A percentile compares a stretch with the other conserved stretches of the same genome.
Evolutionary conservation across 176 grass and related monocot genomes (phyloP).

Genomic region (Canna indica): DNA sequence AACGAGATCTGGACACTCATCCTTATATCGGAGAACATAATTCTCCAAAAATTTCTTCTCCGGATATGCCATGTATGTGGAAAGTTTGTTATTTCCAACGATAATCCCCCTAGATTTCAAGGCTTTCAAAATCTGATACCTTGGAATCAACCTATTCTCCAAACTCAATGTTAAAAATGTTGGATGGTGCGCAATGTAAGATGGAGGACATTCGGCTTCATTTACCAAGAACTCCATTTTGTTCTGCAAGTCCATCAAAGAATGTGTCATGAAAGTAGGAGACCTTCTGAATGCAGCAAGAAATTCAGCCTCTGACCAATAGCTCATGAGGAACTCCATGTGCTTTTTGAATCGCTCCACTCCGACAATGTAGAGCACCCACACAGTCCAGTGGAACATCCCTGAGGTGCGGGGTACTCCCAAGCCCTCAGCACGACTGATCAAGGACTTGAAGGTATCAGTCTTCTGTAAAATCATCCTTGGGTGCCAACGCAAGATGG

Average conservation of each 20-base stretch:
- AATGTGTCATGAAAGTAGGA: not conserved
- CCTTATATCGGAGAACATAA: not conserved
- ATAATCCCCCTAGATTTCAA: not conserved
- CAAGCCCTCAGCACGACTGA: not conserved
- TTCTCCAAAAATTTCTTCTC: not conserved
- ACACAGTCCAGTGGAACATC: not conserved
- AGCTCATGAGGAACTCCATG: not conserved
- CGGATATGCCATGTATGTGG: not conserved
- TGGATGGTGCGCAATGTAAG: not conserved
- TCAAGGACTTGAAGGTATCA: not conserved
- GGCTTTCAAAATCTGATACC: not conserved
- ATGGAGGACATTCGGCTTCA: not conserved
- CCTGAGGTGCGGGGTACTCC: not conserved
- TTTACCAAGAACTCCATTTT: not conserved
- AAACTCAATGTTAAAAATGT: not conserved
- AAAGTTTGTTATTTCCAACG: not conserved
- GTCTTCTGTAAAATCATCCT: not conserved
- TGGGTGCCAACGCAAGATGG: not conserved
- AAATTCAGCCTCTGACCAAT: not conserved
- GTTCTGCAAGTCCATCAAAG: not conserved
- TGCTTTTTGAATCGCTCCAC: not conserved
- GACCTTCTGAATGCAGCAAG: not conserved
- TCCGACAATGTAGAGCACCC: not conserved
- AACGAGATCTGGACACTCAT: not conserved
- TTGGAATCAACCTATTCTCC: not conserved